Evolutionary conservation across 108 stramenopile genomes (phyloP).

Genomic region (Thalassiosira profunda): DNA sequence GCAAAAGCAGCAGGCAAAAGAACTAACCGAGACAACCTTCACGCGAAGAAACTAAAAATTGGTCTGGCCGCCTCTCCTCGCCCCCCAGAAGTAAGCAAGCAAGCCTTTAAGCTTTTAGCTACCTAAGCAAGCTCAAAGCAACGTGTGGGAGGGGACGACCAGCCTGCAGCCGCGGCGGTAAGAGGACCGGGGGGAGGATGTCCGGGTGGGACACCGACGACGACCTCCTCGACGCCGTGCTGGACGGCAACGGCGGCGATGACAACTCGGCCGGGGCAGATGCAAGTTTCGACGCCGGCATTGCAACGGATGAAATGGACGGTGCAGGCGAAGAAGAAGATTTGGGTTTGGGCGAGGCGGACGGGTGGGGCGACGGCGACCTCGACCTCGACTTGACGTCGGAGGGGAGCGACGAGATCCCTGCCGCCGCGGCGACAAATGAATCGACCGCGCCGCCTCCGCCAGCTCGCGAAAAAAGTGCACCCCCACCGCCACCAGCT

Average conservation of each 20-base stretch:
- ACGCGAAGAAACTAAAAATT: too few relatives aligned
- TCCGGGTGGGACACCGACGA: constrained; percentile 44
- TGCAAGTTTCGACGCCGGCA: background rate
- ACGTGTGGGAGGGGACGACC: too few relatives aligned
- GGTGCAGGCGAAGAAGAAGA: constrained; percentile 24
- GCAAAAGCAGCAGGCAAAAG: too few relatives aligned
- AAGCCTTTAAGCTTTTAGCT: too few relatives aligned
- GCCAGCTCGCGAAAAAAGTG: background rate
- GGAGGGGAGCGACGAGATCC: background rate
- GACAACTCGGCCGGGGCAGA: background rate
- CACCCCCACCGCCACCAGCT: too few relatives aligned
- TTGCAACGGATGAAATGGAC: background rate
- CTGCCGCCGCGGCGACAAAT: background rate
- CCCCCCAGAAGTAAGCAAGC: too few relatives aligned
- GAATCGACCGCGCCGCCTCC: background rate
- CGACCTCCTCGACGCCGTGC: constrained; percentile 29
- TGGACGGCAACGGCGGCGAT: constrained; percentile 10
- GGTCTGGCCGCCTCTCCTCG: too few relatives aligned
- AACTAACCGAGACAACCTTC: too few relatives aligned
- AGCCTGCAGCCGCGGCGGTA: too few relatives aligned
- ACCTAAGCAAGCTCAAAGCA: too few relatives aligned
- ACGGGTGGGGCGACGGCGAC: constrained; percentile 5
- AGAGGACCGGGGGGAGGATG: too few relatives aligned
- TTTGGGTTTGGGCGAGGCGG: constrained; percentile 17
- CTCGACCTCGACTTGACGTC: background rate